Evolutionary conservation across 305 asterid species (phyloP).

Genomic region (Fraxinus platypoda): DNA sequence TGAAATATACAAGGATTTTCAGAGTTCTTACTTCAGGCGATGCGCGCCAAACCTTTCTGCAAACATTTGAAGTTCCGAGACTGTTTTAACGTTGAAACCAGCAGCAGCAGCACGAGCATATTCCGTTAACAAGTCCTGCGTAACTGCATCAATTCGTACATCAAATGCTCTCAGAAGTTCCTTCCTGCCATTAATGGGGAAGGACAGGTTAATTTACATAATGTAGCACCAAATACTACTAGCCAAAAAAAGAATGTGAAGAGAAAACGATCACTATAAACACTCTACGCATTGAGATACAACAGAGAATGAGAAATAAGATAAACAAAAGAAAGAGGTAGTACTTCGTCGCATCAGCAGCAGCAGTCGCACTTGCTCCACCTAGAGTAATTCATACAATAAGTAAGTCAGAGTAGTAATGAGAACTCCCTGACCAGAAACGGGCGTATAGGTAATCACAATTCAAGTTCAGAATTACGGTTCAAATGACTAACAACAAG

Average conservation of each 20-base stretch:
- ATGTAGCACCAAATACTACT: not conserved
- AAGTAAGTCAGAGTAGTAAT: conserved; percentile 12
- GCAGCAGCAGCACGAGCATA: conserved; percentile 80
- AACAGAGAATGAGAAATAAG: conserved; percentile 19
- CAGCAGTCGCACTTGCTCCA: conserved; percentile 43
- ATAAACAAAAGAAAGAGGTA: conserved; percentile 20
- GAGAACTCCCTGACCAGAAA: not conserved
- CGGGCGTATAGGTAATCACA: not conserved
- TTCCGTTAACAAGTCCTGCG: conserved; percentile 66
- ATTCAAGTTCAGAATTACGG: not conserved
- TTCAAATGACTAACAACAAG: not conserved
- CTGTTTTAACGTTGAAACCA: conserved; percentile 66
- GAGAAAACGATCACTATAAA: conserved; percentile 1
- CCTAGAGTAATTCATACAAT: not conserved
- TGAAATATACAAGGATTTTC: not conserved
- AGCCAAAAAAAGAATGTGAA: not conserved
- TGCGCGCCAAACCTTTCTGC: conserved; percentile 71
- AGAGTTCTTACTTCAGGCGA: conserved; percentile 63
- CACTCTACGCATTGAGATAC: not conserved
- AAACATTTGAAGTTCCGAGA: conserved; percentile 75
- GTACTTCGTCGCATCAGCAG: conserved; percentile 88
- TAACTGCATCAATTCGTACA: conserved; percentile 70
- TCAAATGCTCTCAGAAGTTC: conserved; percentile 86
- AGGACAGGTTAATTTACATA: not conserved
- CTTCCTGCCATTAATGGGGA: conserved; percentile 41